These are phyloP conservation scores for Alternaria ethzedia DNA, from an alignment of 2,329 filamentous ascomycete genomes.

Conservation along the genomic window DNA sequence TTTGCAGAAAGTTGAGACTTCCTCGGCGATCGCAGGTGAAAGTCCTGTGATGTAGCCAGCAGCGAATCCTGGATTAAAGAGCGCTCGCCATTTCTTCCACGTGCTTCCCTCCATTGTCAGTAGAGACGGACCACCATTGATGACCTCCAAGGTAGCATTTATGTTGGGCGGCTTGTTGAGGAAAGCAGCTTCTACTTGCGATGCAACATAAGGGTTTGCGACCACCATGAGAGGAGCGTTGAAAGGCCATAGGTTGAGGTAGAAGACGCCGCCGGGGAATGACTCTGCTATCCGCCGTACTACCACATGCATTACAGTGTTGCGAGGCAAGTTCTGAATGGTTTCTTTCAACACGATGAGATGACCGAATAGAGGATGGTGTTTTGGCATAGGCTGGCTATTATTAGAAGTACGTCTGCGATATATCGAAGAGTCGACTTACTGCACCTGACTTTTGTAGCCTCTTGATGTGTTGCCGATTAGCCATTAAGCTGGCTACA, in stretches of 20 bases:
- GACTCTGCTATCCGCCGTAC: slow-evolving; percentile 33
- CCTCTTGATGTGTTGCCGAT: slow-evolving; percentile 6
- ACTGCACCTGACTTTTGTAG: slow-evolving; percentile 5
- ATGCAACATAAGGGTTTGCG: slow-evolving; percentile 10
- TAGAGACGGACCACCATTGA: slow-evolving; percentile 11
- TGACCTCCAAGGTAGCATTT: slow-evolving; percentile 14
- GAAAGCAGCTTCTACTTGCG: slow-evolving; percentile 11
- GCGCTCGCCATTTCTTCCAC: slow-evolving; percentile 38
- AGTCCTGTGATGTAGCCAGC: slow-evolving; percentile 56
- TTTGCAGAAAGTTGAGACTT: slow-evolving; percentile 20
- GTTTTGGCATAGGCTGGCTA: slow-evolving; percentile 20
- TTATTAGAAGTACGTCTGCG: background rate
- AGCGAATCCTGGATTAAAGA: slow-evolving; percentile 27
- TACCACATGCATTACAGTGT: slow-evolving; percentile 12
- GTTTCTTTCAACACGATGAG: slow-evolving; percentile 13
- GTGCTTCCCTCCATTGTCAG: slow-evolving; percentile 19
- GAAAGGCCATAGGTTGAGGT: slow-evolving; percentile 28
- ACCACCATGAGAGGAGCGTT: slow-evolving; percentile 13
- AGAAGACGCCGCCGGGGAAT: slow-evolving; percentile 17
- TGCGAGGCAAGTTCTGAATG: slow-evolving; percentile 8
- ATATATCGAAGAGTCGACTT: background rate
- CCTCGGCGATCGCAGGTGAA: slow-evolving; percentile 19
- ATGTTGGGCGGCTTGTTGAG: slow-evolving; percentile 26
- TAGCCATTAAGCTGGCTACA: slow-evolving; percentile 1
- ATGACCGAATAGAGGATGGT: slow-evolving; percentile 18